Evolutionary conservation across 805 yeast species (phyloP).

Genomic region (Ogataea nakhonphanomensis): DNA sequence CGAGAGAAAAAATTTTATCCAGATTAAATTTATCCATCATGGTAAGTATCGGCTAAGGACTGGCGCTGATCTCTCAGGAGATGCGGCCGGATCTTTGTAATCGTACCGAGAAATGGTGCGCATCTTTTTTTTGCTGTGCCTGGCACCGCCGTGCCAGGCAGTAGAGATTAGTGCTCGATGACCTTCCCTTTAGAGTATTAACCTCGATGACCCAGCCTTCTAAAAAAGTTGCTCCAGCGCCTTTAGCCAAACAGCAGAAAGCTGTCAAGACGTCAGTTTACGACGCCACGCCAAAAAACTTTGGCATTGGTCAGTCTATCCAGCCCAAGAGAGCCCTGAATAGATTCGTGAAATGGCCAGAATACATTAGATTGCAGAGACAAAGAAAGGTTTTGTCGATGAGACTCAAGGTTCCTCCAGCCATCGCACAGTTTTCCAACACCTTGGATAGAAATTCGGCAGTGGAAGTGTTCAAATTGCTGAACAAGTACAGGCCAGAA

Average conservation of each 20-base stretch:
- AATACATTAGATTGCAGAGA: slow-evolving; percentile 96
- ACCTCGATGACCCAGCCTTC: slow-evolving; percentile 39
- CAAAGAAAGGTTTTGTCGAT: slow-evolving; percentile 93
- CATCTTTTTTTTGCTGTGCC: slow-evolving; percentile 1
- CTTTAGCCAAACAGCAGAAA: slow-evolving; percentile 74
- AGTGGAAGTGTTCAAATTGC: slow-evolving; percentile 91
- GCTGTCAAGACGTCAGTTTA: slow-evolving; percentile 75
- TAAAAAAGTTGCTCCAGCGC: slow-evolving; percentile 97
- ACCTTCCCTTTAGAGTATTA: slow-evolving; percentile 26
- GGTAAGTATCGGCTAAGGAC: slow-evolving; percentile 9
- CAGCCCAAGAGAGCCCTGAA: slow-evolving; percentile 96
- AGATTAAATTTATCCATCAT: neutral
- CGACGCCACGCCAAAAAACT: slow-evolving; percentile 87
- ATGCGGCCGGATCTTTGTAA: slow-evolving; percentile 6
- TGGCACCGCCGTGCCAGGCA: slow-evolving; percentile 5
- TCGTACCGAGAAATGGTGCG: slow-evolving; percentile 7
- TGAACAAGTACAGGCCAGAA: slow-evolving; percentile 99
- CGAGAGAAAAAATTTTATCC: slow-evolving; percentile 1
- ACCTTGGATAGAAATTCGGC: slow-evolving; percentile 99
- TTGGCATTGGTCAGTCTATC: slow-evolving; percentile 93
- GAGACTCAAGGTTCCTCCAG: slow-evolving; percentile 99
- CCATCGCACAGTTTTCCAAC: slow-evolving; percentile 94
- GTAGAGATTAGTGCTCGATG: slow-evolving; percentile 29
- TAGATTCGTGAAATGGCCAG: slow-evolving; percentile 99
- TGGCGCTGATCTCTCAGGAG: slow-evolving; percentile 9